Base-by-base conservation (phyloP, 495 filamentous ascomycete species). In the Podospora australis region DNA sequence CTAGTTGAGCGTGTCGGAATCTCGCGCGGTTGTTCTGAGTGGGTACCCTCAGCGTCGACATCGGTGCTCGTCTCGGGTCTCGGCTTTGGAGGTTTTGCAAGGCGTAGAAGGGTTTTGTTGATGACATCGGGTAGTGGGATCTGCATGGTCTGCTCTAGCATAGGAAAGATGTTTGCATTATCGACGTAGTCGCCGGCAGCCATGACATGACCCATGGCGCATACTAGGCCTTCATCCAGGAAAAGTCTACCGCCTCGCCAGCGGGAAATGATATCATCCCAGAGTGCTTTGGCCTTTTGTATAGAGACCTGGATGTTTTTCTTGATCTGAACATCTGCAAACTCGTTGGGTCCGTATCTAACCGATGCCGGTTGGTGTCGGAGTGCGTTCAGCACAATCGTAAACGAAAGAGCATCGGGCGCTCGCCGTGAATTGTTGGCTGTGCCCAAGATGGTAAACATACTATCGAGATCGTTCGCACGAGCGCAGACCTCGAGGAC, bases 61-160 rank as follows among this genome's bases (percentile, higher is more conserved):
- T 45, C 29, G 17, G 42, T 17, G 39, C n/a, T 36, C 34, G 8
- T 30, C 14, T 40, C 32, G 6, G 28, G 43, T n/a, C 26, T 26
- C 13, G 23, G 20, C 49, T 35, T 39, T 34, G 20, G 32, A 14
- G 17, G 32, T 13, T 35, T 39, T 19, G 13, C 46, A 34, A 14
- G 49, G 50, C 22, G 6, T 52, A 41, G 46, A 8, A 46, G 28
- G 13, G 40, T 30, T 9, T 13, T 34, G 35, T 26, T 23, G 39
- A 40, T 60, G 8, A 72, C 54, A 8, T 74, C 56, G 19, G 73
- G 60, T 16, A 69, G 62, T 11, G 83, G 80, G 49, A 91, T 75
- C 23, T 77, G 72, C 76, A 87, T 88, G 6, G 88, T 86, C 64
- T 95, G 85, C 42, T 87, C 71, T 11, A 90, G 63, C 19, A 98